Percentiles rank a stretch among this genome's conserved stretches.
phyloP scores from a whole-genome alignment of 208 protist species.

The Naegleria fowleri region DNA sequence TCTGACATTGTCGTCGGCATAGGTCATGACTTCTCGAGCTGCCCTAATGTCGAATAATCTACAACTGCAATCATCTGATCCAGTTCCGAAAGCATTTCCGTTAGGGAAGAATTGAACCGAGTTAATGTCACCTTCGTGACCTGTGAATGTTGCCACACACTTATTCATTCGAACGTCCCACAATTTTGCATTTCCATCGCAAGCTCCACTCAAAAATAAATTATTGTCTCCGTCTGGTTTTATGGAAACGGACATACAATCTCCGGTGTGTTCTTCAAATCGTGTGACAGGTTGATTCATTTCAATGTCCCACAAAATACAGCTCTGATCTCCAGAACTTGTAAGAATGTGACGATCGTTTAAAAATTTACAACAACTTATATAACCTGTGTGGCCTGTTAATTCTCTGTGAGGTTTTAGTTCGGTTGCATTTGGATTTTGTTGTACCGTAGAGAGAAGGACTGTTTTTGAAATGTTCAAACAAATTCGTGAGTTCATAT shows the following conservation, averaged over 20 bases:
- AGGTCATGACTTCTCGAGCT: conserved; percentile 61
- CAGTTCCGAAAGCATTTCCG: conserved; percentile 63
- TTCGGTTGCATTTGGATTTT: neutral
- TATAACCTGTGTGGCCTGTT: conserved; percentile 44
- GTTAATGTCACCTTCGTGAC: conserved; percentile 71
- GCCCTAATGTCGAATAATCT: conserved; percentile 74
- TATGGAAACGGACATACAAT: conserved; percentile 60
- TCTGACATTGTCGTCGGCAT: conserved; percentile 59
- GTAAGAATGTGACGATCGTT: conserved; percentile 63
- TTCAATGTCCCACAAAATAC: conserved; percentile 68
- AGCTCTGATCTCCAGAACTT: conserved; percentile 57
- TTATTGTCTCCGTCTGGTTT: conserved; percentile 41
- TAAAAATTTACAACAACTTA: conserved; percentile 67
- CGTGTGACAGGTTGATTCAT: conserved; percentile 38
- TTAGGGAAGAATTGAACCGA: conserved; percentile 64
- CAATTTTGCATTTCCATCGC: conserved; percentile 65
- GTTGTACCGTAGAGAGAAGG: neutral
- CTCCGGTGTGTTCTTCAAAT: conserved; percentile 68
- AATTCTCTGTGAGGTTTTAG: conserved; percentile 22
- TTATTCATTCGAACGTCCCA: conserved; percentile 65
- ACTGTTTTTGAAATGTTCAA: neutral
- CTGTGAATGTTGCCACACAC: conserved; percentile 64
- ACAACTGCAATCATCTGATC: conserved; percentile 69
- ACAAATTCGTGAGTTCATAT: too few species aligned
- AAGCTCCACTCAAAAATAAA: conserved; percentile 69